A percentile compares a stretch with the other conserved stretches of the same genome.
These are phyloP conservation scores for Leishmania aethiopica DNA, from an alignment of 208 protist genomes.

Conservation along the genomic window DNA sequence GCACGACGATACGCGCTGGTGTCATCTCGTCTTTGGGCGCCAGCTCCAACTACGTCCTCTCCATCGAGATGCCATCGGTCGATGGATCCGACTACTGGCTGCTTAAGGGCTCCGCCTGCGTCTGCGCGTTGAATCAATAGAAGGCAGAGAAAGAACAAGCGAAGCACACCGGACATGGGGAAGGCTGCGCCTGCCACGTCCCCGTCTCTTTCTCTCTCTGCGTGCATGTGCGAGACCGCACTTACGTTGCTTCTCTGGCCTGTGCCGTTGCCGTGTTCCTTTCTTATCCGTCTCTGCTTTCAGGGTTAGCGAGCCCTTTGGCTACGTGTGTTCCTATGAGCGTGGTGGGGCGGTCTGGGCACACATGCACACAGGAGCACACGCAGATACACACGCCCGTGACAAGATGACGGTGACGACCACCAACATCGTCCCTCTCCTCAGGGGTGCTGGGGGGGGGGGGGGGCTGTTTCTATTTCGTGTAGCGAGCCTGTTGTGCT, in stretches of 20 bases:
- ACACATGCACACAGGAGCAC: neutral
- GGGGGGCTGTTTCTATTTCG: too few species aligned
- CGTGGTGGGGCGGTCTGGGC: neutral
- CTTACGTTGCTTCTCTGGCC: neutral
- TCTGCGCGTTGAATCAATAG: conserved; percentile 76
- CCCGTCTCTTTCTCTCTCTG: neutral
- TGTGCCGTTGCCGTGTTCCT: neutral
- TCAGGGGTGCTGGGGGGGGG: too few species aligned
- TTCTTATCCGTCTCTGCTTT: neutral
- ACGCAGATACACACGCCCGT: neutral
- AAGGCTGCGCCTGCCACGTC: too few species aligned
- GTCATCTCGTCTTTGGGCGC: conserved; percentile 96
- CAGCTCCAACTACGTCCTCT: conserved; percentile 95
- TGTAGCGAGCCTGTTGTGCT: conserved; percentile 1
- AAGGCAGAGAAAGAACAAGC: neutral
- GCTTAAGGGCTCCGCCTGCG: conserved; percentile 90
- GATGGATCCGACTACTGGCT: conserved; percentile 91
- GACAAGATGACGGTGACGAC: neutral
- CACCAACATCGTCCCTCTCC: neutral
- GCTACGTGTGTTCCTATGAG: neutral
- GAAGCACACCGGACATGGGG: neutral
- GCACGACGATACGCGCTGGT: conserved; percentile 93
- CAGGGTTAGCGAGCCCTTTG: neutral
- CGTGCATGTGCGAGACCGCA: neutral
- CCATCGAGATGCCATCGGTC: conserved; percentile 86